Evolutionary conservation across 257 asterid genomes (phyloP).

Genomic region (Gynochthodes officinalis): DNA sequence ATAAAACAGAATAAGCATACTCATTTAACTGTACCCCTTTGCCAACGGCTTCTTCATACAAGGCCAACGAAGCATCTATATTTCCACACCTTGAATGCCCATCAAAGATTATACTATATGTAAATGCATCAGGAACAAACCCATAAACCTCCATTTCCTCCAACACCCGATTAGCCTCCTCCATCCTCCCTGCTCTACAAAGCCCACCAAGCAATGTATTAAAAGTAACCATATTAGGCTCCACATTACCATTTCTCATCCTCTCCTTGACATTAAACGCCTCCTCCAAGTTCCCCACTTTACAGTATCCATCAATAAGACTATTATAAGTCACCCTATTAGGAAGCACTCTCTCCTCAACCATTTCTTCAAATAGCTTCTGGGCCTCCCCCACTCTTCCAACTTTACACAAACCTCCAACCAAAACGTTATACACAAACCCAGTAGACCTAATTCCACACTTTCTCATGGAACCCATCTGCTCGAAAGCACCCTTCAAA

Average conservation of each 20-base stretch:
- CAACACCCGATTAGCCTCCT: constrained; percentile 47
- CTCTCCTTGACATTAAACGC: constrained; percentile 51
- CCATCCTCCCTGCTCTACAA: constrained; percentile 65
- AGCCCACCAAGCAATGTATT: constrained; percentile 69
- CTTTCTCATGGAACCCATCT: too few species aligned
- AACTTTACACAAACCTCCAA: too few species aligned
- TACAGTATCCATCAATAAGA: constrained; percentile 75
- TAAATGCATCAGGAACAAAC: constrained; percentile 63
- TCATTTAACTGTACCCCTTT: constrained; percentile 51
- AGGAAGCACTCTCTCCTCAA: constrained; percentile 25
- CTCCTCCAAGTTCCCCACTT: constrained; percentile 51
- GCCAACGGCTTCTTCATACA: constrained; percentile 45
- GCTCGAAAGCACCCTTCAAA: constrained; percentile 40
- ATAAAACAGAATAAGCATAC: constrained; percentile 46
- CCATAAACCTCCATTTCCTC: constrained; percentile 62
- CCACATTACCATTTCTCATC: constrained; percentile 54
- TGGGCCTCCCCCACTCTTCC: too few species aligned
- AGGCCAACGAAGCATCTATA: constrained; percentile 50
- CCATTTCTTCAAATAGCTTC: too few species aligned
- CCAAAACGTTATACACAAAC: too few species aligned
- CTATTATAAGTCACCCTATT: constrained; percentile 62
- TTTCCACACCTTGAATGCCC: constrained; percentile 54
- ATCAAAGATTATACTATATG: constrained; percentile 59
- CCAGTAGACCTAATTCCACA: too few species aligned
- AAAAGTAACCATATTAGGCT: constrained; percentile 56